Base-by-base conservation (phyloP, 495 filamentous ascomycete genomes). In the Penicillium goetzii region DNA sequence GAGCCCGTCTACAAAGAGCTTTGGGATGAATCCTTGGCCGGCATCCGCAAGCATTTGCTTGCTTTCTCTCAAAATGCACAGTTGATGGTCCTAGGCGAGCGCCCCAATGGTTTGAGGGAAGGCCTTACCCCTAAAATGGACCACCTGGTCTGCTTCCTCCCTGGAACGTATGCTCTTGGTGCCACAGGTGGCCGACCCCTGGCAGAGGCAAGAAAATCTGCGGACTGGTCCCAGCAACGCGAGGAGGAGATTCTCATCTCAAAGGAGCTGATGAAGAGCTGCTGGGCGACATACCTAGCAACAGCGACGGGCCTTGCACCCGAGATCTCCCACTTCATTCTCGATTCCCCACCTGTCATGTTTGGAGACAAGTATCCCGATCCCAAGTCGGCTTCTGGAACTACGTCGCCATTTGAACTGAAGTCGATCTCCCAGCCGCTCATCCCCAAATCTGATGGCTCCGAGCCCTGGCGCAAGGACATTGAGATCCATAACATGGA, bases 131-230 rank as follows among this genome's bases (percentile, higher is more conserved):
- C 94, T 21, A 98, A 98, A 77, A 98, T 99, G 96, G 95, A 98
- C 70, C 95, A 99, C 73, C 82, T 98, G 9, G 93, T 93, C 41
- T 99, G 95, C 80, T 99, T 98, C 81, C 90, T 97, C 84, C 93
- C 95, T 0, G 96, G 95, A 34, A 97, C 93, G 15, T 94, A 98
- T 67, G 95, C 94, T 0, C 86, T 98, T 1, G 93, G 87, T 11
- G 91, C 86, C 4, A 99, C 95, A 0, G 90, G 88, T 23, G 95
- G 95, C 2, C 65, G 86, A 43, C 86, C 86, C 0, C 83, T 96
- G 34, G 78, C 85, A 1, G 88, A 92, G 67, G 93, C 93, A 6
- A 88, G 85, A 65, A 87, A 90, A 68, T 82, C 84, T 0, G 70
- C 85, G 0, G 74, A 65, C 15, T 99, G 96, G 96, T 83, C 83